Base-by-base conservation (phyloP, 176 grass and related monocot genomes). In the Bromus sterilis region DNA sequence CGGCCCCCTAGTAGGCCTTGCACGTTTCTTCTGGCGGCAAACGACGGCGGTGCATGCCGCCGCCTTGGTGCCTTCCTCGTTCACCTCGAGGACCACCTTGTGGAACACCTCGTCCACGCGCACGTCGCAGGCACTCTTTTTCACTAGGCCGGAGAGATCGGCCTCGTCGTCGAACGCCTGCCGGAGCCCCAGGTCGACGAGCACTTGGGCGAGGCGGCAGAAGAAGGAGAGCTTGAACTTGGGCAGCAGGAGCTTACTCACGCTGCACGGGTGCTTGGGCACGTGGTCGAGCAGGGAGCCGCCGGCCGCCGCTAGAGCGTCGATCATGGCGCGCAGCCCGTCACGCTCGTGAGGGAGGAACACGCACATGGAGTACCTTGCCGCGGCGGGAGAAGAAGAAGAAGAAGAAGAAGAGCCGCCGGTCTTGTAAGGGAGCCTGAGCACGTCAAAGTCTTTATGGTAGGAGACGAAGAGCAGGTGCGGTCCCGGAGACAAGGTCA, bases 301-400 rank as follows among this genome's bases (percentile, higher is more conserved):
- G 15, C 43, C 42, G 71, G 7, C 43, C 6, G 58, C 58, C 26
- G 37, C 30, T 0, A 88, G 60, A 25, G 18, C 56, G 2, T 74
- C 39, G 6, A 43, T 33, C 11, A 88, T 62, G 44, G 23, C 28
- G 26, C 18, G 12, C 8, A 88, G 37, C 28, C 80, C 86, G 32
- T 88, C 58, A 60, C 9, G 43, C 65, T 8, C 2, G 40, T 83
- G 12, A 0, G 86, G 86, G 8, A 88, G 66, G 75, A 88, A 74
- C 6, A 88, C 41, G 18, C 61, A 72, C 86, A 88, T 79, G 4
- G 81, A 67, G 6, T 26, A 70, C 21, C 9, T 9, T 0, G 66
- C 0, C 4, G 3, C 1, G 56, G n/a, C 0, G 55, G 0, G 11
- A 11, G 41, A 0, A 11, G 41, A 9, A 58, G 23, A 23, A 21